Conservation (phyloP, 2,329 filamentous ascomycete genomes). For the Colletotrichum horii region DNA sequence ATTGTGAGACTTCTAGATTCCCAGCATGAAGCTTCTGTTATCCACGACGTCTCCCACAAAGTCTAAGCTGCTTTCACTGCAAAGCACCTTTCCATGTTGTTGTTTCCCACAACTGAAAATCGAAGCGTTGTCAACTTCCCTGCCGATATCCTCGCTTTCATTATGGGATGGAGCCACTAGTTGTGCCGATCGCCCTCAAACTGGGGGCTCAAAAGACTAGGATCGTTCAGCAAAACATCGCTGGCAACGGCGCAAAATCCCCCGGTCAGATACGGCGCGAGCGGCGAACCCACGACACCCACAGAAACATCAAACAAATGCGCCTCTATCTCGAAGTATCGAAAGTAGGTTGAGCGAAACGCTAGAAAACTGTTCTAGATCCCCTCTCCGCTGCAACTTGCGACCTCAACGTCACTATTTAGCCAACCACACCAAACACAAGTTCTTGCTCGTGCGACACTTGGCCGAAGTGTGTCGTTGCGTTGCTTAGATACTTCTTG, state of each 20-base stretch:
- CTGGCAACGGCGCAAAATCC: background rate
- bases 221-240: background rate
- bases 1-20: slow-evolving; percentile 1
- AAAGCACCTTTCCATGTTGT: background rate
- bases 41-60: background rate
- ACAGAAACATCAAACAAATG: background rate
- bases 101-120: background rate
- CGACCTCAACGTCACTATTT: background rate
- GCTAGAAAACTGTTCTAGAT: background rate
- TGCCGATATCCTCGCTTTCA: background rate
- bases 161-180: slow-evolving; percentile 2
- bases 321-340: background rate
- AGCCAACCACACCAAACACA: background rate
- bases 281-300: background rate
- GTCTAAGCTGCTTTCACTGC: background rate
- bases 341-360: background rate
- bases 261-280: background rate
- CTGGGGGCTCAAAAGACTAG: background rate
- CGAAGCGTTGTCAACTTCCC: background rate
- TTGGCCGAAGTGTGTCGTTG: background rate
- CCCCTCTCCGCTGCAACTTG: background rate
- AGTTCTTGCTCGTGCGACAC: background rate
- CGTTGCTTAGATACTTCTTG: background rate
- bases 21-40: background rate
- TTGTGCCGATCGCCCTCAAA: slow-evolving; percentile 1